Conservation (phyloP, 2,329 filamentous ascomycete species). For the Exophiala spinifera region DNA sequence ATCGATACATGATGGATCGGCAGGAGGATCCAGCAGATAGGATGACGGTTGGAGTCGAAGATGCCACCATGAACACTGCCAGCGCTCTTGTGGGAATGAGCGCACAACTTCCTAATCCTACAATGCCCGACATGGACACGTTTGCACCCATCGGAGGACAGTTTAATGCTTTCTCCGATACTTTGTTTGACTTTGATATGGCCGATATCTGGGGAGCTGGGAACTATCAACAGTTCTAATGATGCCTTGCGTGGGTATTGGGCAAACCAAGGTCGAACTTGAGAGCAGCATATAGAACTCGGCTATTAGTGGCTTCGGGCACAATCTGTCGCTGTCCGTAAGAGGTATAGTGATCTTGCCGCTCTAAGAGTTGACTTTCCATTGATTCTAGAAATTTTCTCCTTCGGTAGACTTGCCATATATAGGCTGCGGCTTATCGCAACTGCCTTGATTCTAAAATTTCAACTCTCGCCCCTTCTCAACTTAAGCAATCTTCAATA, state of each 20-base stretch:
- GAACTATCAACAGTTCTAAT: slow-evolving; percentile 6
- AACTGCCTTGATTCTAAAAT: slow-evolving; percentile 14
- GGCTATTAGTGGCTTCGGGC: not conserved
- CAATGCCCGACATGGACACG: slow-evolving; percentile 17
- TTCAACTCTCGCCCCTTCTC: slow-evolving; percentile 18
- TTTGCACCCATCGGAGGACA: slow-evolving; percentile 13
- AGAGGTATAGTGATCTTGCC: not conserved
- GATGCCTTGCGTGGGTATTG: no score
- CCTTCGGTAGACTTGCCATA: slow-evolving; percentile 9
- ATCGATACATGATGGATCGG: slow-evolving; percentile 12
- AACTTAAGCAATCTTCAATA: slow-evolving; percentile 6
- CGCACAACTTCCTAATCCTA: slow-evolving; percentile 2
- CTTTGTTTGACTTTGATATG: slow-evolving; percentile 25
- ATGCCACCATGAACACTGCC: slow-evolving; percentile 13
- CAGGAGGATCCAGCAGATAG: slow-evolving; percentile 7
- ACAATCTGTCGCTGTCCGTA: not conserved
- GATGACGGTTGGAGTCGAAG: slow-evolving; percentile 7
- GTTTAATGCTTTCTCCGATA: slow-evolving; percentile 21
- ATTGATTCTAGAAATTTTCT: slow-evolving; percentile 4
- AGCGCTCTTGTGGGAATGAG: slow-evolving; percentile 16
- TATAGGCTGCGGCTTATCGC: not conserved
- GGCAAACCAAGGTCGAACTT: no score
- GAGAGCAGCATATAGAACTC: no score
- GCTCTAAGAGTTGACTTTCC: not conserved
- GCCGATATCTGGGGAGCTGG: slow-evolving; percentile 21